Base-by-base conservation (phyloP, 768 basidiomycete genomes). In the Tulasnella sp. region DNA sequence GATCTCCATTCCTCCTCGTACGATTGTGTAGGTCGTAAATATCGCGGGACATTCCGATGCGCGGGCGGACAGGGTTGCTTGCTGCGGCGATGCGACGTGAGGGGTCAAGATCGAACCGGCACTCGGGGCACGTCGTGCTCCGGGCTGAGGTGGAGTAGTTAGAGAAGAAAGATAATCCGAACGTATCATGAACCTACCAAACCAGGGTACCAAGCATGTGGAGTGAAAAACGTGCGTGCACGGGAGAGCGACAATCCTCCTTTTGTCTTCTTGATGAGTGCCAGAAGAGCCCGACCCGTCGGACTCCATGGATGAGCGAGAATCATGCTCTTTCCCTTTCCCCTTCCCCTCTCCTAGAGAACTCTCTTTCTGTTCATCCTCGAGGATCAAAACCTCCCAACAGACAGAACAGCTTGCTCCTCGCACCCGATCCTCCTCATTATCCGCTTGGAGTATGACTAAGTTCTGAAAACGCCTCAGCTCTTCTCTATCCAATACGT, bases 31-130 rank as follows among this genome's bases (percentile, higher is more conserved):
- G 31, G 41, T 42, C 48, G 74, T 50, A 44, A 22, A 75, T 42
- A 28, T 42, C 42, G 34, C 42, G 48, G n/a, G 41, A 50, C 22
- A n/a, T 50, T 75, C 22, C 14, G 40, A 6, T 5, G 40, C n/a
- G 41, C 0, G 74, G 48, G 22, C 11, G 34, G 11, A 34, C 20
- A 18, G 28, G 42, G 40, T 16, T 12, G 6, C 46, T 34, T 12
- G 34, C 41, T 22, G n/a, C 11, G 24, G 28, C 41, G 31, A 58
- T 50, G 41, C 14, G n/a, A 24, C 76, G 76, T 46, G 76, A 50
- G 9, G 76, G 76, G 48, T 76, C 76, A 14, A 76, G 76, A 34
- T 76, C n/a, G 76, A 76, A 76, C 46, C 76, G 76, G 40, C 76
- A 76, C 31, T 76, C 46, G 34, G 76, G 76, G 76, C 76, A 76